These are phyloP conservation scores for Candida tammaniensis DNA, from an alignment of 805 yeast species.

Conservation along the genomic window DNA sequence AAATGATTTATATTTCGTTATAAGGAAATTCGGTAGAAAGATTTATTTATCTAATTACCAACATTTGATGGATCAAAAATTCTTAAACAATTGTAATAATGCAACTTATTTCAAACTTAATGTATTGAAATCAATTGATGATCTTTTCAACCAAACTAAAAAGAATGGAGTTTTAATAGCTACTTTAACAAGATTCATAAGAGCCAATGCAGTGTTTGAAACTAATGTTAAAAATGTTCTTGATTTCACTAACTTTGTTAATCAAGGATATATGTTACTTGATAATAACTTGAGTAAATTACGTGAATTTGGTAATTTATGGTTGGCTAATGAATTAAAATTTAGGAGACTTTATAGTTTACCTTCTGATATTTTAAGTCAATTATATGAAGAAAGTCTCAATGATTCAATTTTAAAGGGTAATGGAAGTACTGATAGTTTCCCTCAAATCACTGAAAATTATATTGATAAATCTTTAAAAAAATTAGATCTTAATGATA, in stretches of 20 bases:
- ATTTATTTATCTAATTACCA: constrained; percentile 43
- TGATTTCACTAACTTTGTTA: constrained; percentile 41
- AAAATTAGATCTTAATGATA: constrained; percentile 15
- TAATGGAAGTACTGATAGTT: constrained; percentile 3
- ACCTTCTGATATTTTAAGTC: constrained; percentile 2
- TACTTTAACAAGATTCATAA: constrained; percentile 42
- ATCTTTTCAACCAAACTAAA: constrained; percentile 40
- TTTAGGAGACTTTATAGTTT: constrained; percentile 36
- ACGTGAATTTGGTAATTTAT: constrained; percentile 35
- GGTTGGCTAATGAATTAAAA: constrained; percentile 44
- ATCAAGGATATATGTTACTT: constrained; percentile 34
- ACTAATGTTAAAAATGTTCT: constrained; percentile 33
- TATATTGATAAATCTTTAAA: constrained; percentile 13
- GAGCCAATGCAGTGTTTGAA: constrained; percentile 36
- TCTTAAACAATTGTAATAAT: constrained; percentile 22
- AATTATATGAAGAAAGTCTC: constrained; percentile 2
- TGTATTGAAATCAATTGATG: constrained; percentile 29
- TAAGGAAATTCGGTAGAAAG: constrained; percentile 48
- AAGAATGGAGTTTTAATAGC: constrained; percentile 51
- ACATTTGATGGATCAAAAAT: constrained; percentile 42
- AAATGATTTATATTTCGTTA: constrained; percentile 48
- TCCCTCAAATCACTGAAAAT: constrained; percentile 11
- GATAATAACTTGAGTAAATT: constrained; percentile 29
- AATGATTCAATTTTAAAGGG: neutral
- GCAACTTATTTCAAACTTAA: constrained; percentile 27